phyloP scores from a whole-genome alignment of 371 early-diverging fungal species.

The Mucor ambiguus region DNA sequence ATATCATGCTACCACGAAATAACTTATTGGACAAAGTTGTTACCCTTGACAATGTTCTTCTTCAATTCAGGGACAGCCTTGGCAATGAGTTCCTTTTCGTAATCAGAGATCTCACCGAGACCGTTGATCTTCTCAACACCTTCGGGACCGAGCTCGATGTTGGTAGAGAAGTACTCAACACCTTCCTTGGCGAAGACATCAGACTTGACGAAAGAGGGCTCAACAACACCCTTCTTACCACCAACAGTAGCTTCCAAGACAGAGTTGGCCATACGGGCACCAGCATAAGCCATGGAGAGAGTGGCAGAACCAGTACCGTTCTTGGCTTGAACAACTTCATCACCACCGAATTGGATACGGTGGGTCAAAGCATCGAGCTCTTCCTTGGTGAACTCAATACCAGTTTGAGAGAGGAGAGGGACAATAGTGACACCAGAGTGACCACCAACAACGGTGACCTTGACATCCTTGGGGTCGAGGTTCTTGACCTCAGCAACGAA shows the following conservation, averaged over 20 bases:
- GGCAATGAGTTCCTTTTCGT: constrained; percentile 89
- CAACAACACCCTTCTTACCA: constrained; percentile 88
- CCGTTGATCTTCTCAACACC: constrained; percentile 94
- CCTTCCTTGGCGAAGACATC: constrained; percentile 66
- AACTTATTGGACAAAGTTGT: constrained; percentile 59
- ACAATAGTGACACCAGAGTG: constrained; percentile 99
- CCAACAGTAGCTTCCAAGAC: constrained; percentile 87
- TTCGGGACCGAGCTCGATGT: constrained; percentile 92
- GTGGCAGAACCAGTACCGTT: constrained; percentile 98
- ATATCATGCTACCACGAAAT: neutral
- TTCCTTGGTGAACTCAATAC: constrained; percentile 83
- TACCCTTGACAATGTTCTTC: constrained; percentile 91
- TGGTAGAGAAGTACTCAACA: constrained; percentile 94
- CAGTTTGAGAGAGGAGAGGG: constrained; percentile 92
- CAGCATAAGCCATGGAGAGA: constrained; percentile 98
- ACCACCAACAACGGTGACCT: constrained; percentile 96
- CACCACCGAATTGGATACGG: constrained; percentile 99
- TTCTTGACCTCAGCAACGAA: constrained; percentile 89
- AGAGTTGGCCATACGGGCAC: constrained; percentile 93
- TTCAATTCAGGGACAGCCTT: constrained; percentile 93
- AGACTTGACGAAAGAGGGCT: constrained; percentile 94
- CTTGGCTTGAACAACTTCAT: constrained; percentile 99
- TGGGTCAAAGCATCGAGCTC: constrained; percentile 93
- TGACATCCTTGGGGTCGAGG: constrained; percentile 73
- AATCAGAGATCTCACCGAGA: constrained; percentile 81